Evolutionary conservation across 2,329 filamentous ascomycete species (phyloP), one percentile per base, ranked within the genome.

Genomic region (Colletotrichum nymphaeae): DNA sequence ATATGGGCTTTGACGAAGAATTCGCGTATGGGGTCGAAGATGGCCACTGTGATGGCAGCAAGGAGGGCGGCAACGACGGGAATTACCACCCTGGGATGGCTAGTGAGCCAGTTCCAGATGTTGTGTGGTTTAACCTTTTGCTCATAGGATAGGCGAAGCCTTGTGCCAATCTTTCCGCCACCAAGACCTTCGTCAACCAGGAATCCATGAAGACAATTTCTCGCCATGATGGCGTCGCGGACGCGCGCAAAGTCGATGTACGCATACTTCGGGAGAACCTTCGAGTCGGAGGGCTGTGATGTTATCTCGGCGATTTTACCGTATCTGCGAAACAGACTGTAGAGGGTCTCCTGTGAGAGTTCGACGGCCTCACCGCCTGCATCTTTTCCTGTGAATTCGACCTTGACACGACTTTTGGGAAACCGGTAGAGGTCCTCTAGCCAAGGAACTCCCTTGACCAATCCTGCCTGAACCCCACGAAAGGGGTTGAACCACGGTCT

Each of bases 11-110:
- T 95, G 83, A 98, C 94, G 78, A 97, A 98, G 80, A 97, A 97
- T 0, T 95, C 95, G 57, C 97, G 91, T 71, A 99, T 95, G 0
- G 97, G 97, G 78, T 99, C 97, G 78, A 99, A 98, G 8, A 98
- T 88, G 1, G 94, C 91, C 24, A 98, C 95, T 0, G 95, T 97
- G 60, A 97, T 86, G 42, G 93, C 92, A 0, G 95, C 95, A 35
- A 98, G 80, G 3, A 98, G 83, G 1, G 95, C 96, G 19, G 94
- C 95, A 1, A 98, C 67, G 1, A 93, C 83, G 0, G 97, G 96
- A 59, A 99, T 93, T 30, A 97, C 93, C 58, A 98, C 94, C 62
- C 95, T 90, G 0, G 96, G 95, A 78, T 99, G 97, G 71, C 86
- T 93, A 11, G 93, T 88, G 32, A 98, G 83, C 95, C 95, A 98